These are phyloP conservation scores for Phytophthora foliorum DNA, from an alignment of 352 stramenopile species.

Conservation along the genomic window DNA sequence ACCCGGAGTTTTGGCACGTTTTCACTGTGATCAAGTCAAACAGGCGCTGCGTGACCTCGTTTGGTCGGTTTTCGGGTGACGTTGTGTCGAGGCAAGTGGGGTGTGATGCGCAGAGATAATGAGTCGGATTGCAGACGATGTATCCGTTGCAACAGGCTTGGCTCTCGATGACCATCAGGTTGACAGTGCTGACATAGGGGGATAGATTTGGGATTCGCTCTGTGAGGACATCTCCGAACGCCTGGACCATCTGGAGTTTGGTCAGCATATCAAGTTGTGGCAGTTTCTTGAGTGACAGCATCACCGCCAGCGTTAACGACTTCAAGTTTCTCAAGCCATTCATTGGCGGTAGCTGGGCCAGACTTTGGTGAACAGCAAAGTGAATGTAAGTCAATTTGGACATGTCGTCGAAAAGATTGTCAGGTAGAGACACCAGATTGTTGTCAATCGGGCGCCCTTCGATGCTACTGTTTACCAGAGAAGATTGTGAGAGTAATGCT, in stretches of 20 bases:
- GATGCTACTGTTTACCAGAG: constrained; percentile 27
- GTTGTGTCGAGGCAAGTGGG: constrained; percentile 8
- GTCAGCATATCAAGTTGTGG: background rate
- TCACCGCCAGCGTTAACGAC: constrained; percentile 20
- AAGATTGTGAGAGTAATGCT: background rate
- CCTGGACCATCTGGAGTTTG: background rate
- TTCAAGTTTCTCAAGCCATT: constrained; percentile 27
- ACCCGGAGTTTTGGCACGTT: constrained; percentile 1
- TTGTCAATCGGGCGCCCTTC: constrained; percentile 16
- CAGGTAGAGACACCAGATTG: constrained; percentile 32
- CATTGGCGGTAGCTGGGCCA: constrained; percentile 24
- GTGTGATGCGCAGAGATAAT: constrained; percentile 5
- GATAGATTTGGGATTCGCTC: constrained; percentile 7
- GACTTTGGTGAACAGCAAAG: constrained; percentile 26
- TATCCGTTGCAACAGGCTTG: constrained; percentile 34
- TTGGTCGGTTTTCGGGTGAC: constrained; percentile 1
- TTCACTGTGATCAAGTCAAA: constrained; percentile 3
- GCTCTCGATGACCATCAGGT: constrained; percentile 1
- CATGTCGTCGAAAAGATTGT: constrained; percentile 34
- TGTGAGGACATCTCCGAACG: background rate
- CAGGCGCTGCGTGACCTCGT: constrained; percentile 11
- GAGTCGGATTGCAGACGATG: constrained; percentile 17
- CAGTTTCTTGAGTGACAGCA: constrained; percentile 21
- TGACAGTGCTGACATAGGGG: background rate
- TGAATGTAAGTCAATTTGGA: constrained; percentile 35